Evolutionary conservation across 495 filamentous ascomycete genomes (phyloP), one percentile per base, ranked within the genome.

Genomic region (Podospora anserina): DNA sequence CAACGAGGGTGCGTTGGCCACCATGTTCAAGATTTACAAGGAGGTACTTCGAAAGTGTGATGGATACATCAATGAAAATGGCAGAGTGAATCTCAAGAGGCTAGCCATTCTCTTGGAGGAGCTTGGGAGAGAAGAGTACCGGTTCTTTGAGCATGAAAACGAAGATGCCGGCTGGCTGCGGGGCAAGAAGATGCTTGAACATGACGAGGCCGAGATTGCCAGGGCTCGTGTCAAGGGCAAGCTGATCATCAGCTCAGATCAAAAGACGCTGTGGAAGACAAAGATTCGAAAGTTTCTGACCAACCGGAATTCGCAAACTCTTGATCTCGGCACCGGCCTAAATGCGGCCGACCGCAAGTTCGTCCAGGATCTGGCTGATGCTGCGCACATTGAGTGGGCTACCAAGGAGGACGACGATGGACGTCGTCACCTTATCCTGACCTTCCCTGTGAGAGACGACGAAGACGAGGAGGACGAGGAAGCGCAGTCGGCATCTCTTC

Each of bases 11-110:
- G 96, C 96, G 13, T 81, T 98, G 74, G 90, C 93, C 20, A 87
- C 95, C 70, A 97, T 98, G 94, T 99, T 99, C 78, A 92, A 91
- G 78, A 88, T 96, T 68, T 99, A 99, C 84, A 97, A 97, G 75
- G 83, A 90, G 23, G 88, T 96, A 18, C 82, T 99, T 66, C 93
- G 92, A 28, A 91, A 89, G 76, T 91, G 91, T 76, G 90, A 91
- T 63, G 96, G 96, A 19, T 99, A 99, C 75, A 96, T 99, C 77
- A 99, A 99, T 77, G 93, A 98, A 75, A 85, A 89, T 49, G 96
- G 96, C 66, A 88, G 90, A 58, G 97, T 99, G 75, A 94, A 97
- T 73, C 77, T 97, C 71, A 79, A 90, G 63, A 87, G 95, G 56
- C 79, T 99, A 66, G 87, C 85, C 9, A 80, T 92, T 44, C 86